A percentile compares a stretch with the other conserved stretches of the same genome.
These are phyloP conservation scores for Mallotus nudiflorus DNA, from an alignment of 345 rosid species.

Conservation along the genomic window DNA sequence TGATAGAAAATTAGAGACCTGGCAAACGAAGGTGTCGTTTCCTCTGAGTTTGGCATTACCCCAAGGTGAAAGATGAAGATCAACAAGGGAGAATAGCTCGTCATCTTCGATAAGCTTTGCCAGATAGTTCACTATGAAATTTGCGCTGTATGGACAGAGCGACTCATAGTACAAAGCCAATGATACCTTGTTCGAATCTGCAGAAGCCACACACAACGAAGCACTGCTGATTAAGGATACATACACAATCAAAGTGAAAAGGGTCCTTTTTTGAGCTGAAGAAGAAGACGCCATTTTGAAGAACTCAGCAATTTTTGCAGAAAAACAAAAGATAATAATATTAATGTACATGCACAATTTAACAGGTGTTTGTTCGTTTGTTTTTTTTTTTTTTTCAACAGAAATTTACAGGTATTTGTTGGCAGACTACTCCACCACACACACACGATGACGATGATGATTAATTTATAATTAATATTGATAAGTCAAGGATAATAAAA, in stretches of 20 bases:
- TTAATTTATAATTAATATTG: too few species aligned
- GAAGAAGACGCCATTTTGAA: slow-evolving; percentile 13
- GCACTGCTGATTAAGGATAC: slow-evolving; percentile 17
- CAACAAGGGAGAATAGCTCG: slow-evolving; percentile 64
- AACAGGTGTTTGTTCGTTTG: too few species aligned
- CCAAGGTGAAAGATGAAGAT: slow-evolving; percentile 78
- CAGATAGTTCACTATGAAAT: slow-evolving; percentile 60
- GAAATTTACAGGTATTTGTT: neutral
- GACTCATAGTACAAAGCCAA: slow-evolving; percentile 74
- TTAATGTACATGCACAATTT: too few species aligned
- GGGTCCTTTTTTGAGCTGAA: neutral
- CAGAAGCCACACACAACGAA: slow-evolving; percentile 12
- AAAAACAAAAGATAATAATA: neutral
- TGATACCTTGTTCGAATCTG: slow-evolving; percentile 45
- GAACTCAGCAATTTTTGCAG: neutral
- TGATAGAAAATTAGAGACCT: slow-evolving; percentile 39
- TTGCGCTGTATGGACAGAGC: slow-evolving; percentile 74
- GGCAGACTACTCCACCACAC: neutral
- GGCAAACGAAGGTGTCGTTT: slow-evolving; percentile 65
- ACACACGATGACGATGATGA: too few species aligned
- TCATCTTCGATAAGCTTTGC: slow-evolving; percentile 44
- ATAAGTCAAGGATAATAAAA: too few species aligned
- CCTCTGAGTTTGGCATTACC: slow-evolving; percentile 63
- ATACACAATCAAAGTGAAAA: slow-evolving; percentile 19
- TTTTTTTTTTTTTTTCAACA: too few species aligned